Percentiles rank a stretch among this genome's conserved stretches.
These are phyloP conservation scores for Ceratocystis albifundus DNA, from an alignment of 2,329 filamentous ascomycete species.

Conservation along the genomic window DNA sequence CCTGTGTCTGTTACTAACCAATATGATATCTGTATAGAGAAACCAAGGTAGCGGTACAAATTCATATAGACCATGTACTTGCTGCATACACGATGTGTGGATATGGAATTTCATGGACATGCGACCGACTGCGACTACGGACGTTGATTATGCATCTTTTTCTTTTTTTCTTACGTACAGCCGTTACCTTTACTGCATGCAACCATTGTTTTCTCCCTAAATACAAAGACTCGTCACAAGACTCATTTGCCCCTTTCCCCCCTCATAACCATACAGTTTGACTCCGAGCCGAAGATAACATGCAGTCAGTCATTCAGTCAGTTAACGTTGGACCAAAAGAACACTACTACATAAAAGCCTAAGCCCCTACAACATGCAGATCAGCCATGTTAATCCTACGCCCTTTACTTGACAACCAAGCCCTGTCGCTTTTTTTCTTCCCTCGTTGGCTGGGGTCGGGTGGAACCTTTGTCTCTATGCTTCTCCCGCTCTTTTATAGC, in stretches of 20 bases:
- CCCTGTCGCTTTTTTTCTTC: not conserved
- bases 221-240: conserved; percentile 4
- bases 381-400: conserved; percentile 17
- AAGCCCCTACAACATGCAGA: not conserved
- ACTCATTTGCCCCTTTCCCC: not conserved
- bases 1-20: not conserved
- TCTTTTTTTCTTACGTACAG: not conserved
- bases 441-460: not conserved
- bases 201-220: not conserved
- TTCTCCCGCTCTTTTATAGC: too few species aligned
- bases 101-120: not conserved
- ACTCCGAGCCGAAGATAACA: not conserved
- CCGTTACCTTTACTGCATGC: not conserved
- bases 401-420: conserved; percentile 19
- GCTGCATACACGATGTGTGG: not conserved
- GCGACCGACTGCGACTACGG: not conserved
- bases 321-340: conserved; percentile 1
- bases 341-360: conserved; percentile 7
- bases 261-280: not conserved
- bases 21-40: too few species aligned
- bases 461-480: not conserved
- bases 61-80: not conserved
- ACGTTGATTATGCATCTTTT: not conserved
- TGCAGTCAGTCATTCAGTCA: not conserved
- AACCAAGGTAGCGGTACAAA: too few species aligned